A percentile compares a stretch with the other conserved stretches of the same genome.
Evolutionary conservation across 768 basidiomycete species (phyloP).

Genomic region (Heimioporus sp.): DNA sequence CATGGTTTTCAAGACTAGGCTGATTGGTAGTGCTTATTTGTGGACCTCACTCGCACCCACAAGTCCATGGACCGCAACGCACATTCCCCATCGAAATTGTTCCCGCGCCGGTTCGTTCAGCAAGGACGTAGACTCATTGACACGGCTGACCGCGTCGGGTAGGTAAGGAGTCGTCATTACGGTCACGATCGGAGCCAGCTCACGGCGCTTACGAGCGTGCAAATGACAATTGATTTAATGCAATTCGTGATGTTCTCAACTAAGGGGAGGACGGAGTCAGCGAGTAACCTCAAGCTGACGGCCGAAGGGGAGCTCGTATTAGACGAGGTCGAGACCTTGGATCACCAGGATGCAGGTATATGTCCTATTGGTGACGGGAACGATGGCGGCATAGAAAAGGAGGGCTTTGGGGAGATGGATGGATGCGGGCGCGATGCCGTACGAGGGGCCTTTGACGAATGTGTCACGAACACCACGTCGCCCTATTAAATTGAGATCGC

Average conservation of each 20-base stretch:
- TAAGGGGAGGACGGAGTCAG: slow-evolving; percentile 61
- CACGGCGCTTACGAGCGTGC: slow-evolving; percentile 52
- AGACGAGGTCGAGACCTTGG: slow-evolving; percentile 84
- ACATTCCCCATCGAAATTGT: slow-evolving; percentile 55
- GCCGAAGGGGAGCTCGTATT: slow-evolving; percentile 91
- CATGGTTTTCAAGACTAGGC: too few species aligned
- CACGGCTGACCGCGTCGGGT: slow-evolving; percentile 75
- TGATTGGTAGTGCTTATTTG: too few species aligned
- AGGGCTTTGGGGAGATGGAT: slow-evolving; percentile 90
- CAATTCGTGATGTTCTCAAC: slow-evolving; percentile 77
- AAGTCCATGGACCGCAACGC: slow-evolving; percentile 60
- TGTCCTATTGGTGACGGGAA: slow-evolving; percentile 76
- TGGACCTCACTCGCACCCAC: slow-evolving; percentile 10
- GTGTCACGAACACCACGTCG: slow-evolving; percentile 75
- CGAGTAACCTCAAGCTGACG: slow-evolving; percentile 86
- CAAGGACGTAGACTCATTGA: slow-evolving; percentile 73
- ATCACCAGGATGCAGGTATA: slow-evolving; percentile 90
- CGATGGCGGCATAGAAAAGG: slow-evolving; percentile 88
- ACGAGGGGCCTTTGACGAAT: slow-evolving; percentile 84
- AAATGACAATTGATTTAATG: slow-evolving; percentile 72
- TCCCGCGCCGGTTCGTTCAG: slow-evolving; percentile 84
- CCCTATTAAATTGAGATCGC: slow-evolving; percentile 61
- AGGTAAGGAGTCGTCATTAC: slow-evolving; percentile 74
- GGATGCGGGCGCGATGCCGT: slow-evolving; percentile 75
- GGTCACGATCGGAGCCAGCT: slow-evolving; percentile 71